Conservation (phyloP, 2,329 filamentous ascomycete genomes). For the Fusarium nurragi region DNA sequence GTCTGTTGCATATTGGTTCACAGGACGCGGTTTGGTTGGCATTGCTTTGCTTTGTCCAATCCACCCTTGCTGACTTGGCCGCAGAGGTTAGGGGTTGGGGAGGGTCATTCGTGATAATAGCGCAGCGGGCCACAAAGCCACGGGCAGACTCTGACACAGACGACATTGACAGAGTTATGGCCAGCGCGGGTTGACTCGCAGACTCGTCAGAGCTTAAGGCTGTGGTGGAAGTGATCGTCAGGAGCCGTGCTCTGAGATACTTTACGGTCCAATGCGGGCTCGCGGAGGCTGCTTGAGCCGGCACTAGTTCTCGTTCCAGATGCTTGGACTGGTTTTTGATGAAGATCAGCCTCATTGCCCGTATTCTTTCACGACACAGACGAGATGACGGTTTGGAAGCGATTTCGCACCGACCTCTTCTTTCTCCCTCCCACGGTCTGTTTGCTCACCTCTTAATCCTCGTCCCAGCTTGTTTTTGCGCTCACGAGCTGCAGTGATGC, state of each 20-base stretch:
- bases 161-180: conserved; percentile 2
- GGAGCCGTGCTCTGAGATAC: conserved; percentile 24
- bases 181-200: conserved; percentile 12
- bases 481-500: conserved; percentile 53
- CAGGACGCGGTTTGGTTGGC: conserved; percentile 38
- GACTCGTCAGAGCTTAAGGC: conserved; percentile 3
- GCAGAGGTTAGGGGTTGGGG: conserved; percentile 22
- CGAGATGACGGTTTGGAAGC: conserved; percentile 32
- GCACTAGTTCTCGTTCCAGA: conserved; percentile 17
- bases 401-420: conserved; percentile 41
- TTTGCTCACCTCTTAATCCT: conserved; percentile 26
- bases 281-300: conserved; percentile 12
- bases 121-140: conserved; percentile 31
- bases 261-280: conserved; percentile 22
- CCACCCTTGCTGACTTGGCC: conserved; percentile 43
- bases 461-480: conserved; percentile 41
- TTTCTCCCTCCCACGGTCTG: conserved; percentile 11
- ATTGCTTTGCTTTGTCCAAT: conserved; percentile 34
- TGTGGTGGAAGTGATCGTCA: conserved; percentile 29
- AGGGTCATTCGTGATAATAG: conserved; percentile 30
- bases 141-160: conserved; percentile 2
- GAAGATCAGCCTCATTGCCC: conserved; percentile 33
- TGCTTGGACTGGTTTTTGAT: conserved; percentile 33
- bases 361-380: conserved; percentile 25
- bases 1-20: conserved; percentile 39